Base-by-base conservation (phyloP, 495 filamentous ascomycete genomes). In the Darksidea phi region DNA sequence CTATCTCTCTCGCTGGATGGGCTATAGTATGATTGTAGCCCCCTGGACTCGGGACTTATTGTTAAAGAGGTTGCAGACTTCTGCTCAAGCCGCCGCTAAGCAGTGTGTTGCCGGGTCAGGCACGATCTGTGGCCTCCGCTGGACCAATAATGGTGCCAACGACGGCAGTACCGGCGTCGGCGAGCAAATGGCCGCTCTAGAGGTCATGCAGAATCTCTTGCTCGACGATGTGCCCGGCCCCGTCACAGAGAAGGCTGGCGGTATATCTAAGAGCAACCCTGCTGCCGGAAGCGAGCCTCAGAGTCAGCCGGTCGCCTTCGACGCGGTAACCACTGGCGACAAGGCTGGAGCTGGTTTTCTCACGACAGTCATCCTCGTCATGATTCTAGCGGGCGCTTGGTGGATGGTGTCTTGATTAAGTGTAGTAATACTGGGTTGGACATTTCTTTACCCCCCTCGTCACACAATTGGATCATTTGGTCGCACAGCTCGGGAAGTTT, bases 1-100 rank as follows among this genome's bases (percentile, higher is more conserved):
- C 8, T 87, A 89, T 66, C 75, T 90, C 17, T 74, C 84, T 37
- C 84, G 84, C 7, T 90, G 86, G 87, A 76, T 93, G 69, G 82
- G 84, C 1, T 80, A 80, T 36, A 80, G 82, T 36, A 76, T 83
- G 10, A 84, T 84, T 57, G 78, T 91, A 60, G 88, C 85, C 5
- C 87, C 88, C 3, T 83, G 78, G 57, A 86, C 82, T 10, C 72
- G 69, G 45, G 75, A 80, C 32, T 61, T 70, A 8, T 82, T 92
- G 47, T 72, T 80, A 67, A 80, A 84, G 0, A 78, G 82, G 50
- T 70, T 93, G 11, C 65, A 73, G 52, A 74, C 74, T 12, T 82
- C 79, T 1, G 86, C 85, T 11, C 28, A 75, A 23, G 86, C 83
- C 0, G 88, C 88, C 0, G 85, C 86, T 0, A 67, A 73, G 38